phyloP scores from a whole-genome alignment of 176 grass and related monocot species.

The Thalia dealbata region DNA sequence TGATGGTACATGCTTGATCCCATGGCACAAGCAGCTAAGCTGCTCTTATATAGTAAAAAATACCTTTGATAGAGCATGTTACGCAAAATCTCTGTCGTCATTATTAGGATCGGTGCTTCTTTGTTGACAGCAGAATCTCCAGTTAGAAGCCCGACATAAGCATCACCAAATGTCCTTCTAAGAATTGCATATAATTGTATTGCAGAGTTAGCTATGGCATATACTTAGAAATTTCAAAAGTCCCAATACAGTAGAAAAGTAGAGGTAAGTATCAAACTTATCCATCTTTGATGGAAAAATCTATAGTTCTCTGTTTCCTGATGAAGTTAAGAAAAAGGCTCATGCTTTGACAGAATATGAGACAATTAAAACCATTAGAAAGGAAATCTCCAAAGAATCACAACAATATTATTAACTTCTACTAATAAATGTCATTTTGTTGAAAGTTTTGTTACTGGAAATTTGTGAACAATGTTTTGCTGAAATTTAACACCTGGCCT shows the following conservation, averaged over 20 bases:
- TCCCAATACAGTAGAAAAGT: too few species aligned
- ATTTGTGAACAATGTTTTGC: too few species aligned
- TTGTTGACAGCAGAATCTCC: slow-evolving; percentile 96
- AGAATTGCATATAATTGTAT: slow-evolving; percentile 33
- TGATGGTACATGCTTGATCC: background rate
- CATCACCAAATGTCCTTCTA: slow-evolving; percentile 74
- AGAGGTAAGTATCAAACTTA: too few species aligned
- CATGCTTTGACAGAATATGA: too few species aligned
- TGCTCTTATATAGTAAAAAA: slow-evolving; percentile 8
- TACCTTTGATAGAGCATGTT: slow-evolving; percentile 99
- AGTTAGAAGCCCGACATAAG: slow-evolving; percentile 93
- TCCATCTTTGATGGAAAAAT: background rate
- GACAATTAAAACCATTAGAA: too few species aligned
- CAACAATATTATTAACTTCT: too few species aligned
- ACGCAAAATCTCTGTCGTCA: slow-evolving; percentile 98
- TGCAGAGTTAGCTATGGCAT: background rate
- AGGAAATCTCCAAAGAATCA: too few species aligned
- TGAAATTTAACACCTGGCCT: too few species aligned
- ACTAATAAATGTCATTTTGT: too few species aligned
- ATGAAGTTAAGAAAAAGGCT: background rate
- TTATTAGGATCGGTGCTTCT: slow-evolving; percentile 89
- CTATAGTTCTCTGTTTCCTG: background rate
- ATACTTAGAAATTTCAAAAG: background rate
- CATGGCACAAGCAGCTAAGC: background rate
- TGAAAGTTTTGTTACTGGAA: too few species aligned